Conservation (phyloP, 192 early-diverging fungal species). For the Phlyctochytrium planicorne region DNA sequence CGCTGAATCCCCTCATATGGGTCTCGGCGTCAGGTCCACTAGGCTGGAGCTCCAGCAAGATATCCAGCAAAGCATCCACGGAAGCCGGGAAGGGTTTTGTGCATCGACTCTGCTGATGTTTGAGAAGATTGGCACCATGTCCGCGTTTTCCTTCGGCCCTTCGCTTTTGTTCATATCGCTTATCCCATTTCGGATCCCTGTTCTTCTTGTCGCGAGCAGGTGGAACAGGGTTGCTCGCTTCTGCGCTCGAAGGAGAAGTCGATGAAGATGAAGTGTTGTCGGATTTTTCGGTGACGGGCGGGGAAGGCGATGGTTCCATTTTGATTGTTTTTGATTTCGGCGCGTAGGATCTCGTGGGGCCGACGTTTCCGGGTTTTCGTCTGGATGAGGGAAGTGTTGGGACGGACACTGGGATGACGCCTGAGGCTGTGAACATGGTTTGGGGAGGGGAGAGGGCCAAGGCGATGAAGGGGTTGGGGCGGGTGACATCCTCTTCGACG, state of each 20-base stretch:
- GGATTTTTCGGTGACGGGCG: not conserved
- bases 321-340: not conserved
- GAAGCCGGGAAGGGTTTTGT: not conserved
- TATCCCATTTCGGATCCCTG: constrained; percentile 5
- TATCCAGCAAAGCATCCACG: not conserved
- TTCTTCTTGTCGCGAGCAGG: not conserved
- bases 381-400: not conserved
- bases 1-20: not conserved
- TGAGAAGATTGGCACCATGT: constrained; percentile 5
- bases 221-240: not conserved
- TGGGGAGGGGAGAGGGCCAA: not conserved
- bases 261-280: not conserved
- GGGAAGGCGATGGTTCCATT: not conserved
- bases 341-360: not conserved
- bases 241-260: not conserved
- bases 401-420: not conserved
- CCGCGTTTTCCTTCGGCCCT: constrained; percentile 11
- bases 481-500: not conserved
- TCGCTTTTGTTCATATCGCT: constrained; percentile 5
- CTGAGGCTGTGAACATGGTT: not conserved
- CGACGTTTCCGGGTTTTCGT: not conserved
- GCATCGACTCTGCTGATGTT: constrained; percentile 1
- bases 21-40: not conserved
- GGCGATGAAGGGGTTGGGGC: not conserved
- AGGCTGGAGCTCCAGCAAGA: not conserved